Base-by-base conservation (phyloP, 495 filamentous ascomycete genomes). In the Venustampulla echinocandica region DNA sequence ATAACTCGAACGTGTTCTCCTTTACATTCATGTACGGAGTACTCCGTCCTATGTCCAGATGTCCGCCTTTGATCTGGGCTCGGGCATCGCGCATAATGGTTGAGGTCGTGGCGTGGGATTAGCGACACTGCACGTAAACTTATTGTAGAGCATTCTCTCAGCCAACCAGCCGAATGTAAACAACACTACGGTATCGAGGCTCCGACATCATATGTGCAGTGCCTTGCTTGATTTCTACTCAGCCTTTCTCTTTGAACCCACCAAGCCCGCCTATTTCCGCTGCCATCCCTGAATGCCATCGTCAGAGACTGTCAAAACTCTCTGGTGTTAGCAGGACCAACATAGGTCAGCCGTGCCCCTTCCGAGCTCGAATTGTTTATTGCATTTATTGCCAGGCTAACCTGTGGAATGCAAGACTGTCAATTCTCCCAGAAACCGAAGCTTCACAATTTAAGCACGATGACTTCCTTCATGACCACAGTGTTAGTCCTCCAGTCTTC, bases 401-500 rank as follows among this genome's bases (percentile, higher is more conserved):
- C 56, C 13, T 15, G 20, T 47, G 53, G 52, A 59, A 59, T 53
- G 56, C 35, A 41, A 30, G 19, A 37, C 43, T 15, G 28, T 42
- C 38, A 22, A 42, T 18, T 11, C n/a, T n/a, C n/a, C n/a, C n/a
- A n/a, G n/a, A 39, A 30, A 17, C 23, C 15, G 14, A 18, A 19
- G 13, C 18, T 41, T 14, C n/a, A 40, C 11, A 41, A 25, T 18
- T 20, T 24, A 50, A 49, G 20, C 48, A 65, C 52, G 53, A 74
- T 74, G 69, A 57, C 69, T 49, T 71, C 70, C 38, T 71, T 71
- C 61, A 71, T 74, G 37, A 71, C 67, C 32, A 73, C 70, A 42
- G 70, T 73, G 70, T 74, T 57, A 49, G 66, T 63, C 5, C 36
- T 46, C 25, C 38, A 42, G 11, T 30, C 30, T 35, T 18, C 21